These are phyloP conservation scores for Phallus indusiatus DNA, from an alignment of 768 basidiomycete species.

Conservation along the genomic window DNA sequence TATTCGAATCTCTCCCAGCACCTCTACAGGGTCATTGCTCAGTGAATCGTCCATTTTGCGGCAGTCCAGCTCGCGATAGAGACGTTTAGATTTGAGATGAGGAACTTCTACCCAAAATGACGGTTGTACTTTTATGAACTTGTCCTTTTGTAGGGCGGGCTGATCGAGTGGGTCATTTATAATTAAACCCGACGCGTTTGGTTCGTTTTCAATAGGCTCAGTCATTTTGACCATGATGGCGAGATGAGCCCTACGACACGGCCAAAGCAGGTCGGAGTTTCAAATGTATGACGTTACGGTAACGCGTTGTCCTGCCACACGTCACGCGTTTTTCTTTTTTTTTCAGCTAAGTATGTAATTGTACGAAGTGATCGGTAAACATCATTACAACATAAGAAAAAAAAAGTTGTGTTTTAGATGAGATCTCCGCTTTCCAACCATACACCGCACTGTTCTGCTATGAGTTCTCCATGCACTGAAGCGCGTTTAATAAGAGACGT, in stretches of 20 bases:
- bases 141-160: neutral
- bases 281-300: neutral
- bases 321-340: neutral
- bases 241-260: neutral
- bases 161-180: neutral
- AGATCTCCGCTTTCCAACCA: slow-evolving; percentile 27
- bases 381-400: neutral
- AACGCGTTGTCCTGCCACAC: neutral
- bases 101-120: slow-evolving; percentile 31
- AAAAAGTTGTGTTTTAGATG: neutral
- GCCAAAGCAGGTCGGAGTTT: neutral
- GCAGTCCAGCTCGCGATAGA: slow-evolving; percentile 17
- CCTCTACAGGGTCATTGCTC: slow-evolving; percentile 28
- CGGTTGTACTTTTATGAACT: neutral
- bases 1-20: slow-evolving; percentile 49
- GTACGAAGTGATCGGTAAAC: neutral
- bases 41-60: neutral
- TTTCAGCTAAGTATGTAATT: neutral
- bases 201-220: neutral
- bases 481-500: neutral
- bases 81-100: slow-evolving; percentile 25
- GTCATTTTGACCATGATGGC: neutral
- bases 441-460: slow-evolving; percentile 38
- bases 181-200: neutral
- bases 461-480: slow-evolving; percentile 41